Base-by-base conservation (phyloP, 306 rosid genomes). In the Cucurbita argyrosperma region DNA sequence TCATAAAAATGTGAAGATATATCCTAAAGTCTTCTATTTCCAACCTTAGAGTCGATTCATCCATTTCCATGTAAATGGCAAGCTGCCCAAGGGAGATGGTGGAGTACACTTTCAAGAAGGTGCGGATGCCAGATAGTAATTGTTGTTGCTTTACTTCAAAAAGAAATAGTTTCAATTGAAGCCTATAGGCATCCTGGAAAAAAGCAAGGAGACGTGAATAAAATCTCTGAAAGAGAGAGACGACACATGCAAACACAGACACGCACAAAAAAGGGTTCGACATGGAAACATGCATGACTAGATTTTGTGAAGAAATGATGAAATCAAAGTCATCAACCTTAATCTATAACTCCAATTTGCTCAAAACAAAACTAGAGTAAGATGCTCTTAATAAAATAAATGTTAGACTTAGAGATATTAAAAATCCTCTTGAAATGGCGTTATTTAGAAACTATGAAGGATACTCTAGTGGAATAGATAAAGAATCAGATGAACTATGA, bases 101-200 rank as follows among this genome's bases (percentile, higher is more conserved):
- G 74, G 99, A 91, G 72, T 94, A 94, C 54, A 91, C 91, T 84
- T 88, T 91, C 84, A 89, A 82, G 85, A 89, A 91, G 66, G 99
- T 94, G 64, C 99, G 83, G 71, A 94, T 85, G 45, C 99, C 95
- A 8, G 96, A 89, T 60, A 94, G 76, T 84, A 89, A 73, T 54
- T 94, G 99, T 64, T 94, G 99, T 76, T 94, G 99, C 91, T 89
- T 94, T 81, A 93, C 96, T 87, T 94, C 97, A 82, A 89, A 94
- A 30, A 94, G 97, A 82, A 94, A 94, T 47, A 91, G 71, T 79
- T 94, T 94, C 85, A 94, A 82, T 80, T 94, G 97, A 79, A 91
- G 97, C 71, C 99, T 89, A 77, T 91, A 94, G n/a, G 96, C 99
- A 74, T 94, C 96, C 97, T 95, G 92, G 37, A 78, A 39, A 70